A percentile compares a stretch with the other conserved stretches of the same genome.
Evolutionary conservation across 495 filamentous ascomycete genomes (phyloP).

Genomic region (Apiosordaria backusii): DNA sequence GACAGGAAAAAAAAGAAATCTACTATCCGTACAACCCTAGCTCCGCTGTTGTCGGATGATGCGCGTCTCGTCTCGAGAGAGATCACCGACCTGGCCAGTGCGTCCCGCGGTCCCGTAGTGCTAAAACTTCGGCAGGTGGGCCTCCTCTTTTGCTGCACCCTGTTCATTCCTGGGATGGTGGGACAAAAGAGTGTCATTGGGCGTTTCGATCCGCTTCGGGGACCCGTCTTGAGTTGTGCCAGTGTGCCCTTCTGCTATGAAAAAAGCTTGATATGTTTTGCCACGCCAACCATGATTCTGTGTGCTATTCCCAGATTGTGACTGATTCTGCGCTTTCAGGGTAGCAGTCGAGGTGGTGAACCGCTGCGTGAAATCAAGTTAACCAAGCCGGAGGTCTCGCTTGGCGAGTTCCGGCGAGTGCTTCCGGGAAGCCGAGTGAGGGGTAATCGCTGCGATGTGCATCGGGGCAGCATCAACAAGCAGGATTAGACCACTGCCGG

Average conservation of each 20-base stretch:
- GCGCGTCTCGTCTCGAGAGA: conserved; percentile 10
- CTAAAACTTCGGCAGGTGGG: conserved; percentile 8
- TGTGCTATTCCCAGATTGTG: not conserved
- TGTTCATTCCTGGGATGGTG: not conserved
- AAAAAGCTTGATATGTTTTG: not conserved
- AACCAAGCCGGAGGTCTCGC: not conserved
- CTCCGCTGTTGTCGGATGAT: conserved; percentile 4
- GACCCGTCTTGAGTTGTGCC: not conserved
- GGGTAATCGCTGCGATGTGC: not conserved
- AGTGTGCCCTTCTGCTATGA: not conserved
- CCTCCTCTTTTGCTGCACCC: not conserved
- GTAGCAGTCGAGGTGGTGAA: not conserved
- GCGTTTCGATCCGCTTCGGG: not conserved
- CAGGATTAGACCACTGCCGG: conserved; percentile 2
- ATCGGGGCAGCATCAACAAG: not conserved
- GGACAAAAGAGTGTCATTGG: not conserved
- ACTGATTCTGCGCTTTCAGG: not conserved
- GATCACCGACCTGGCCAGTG: conserved; percentile 16
- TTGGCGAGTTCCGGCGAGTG: not conserved
- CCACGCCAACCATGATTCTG: not conserved
- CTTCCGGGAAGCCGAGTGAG: conserved; percentile 2
- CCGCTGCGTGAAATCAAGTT: not conserved
- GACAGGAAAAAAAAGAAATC: not conserved
- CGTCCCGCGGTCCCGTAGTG: conserved; percentile 18
- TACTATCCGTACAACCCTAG: not conserved